These are phyloP conservation scores for Fonsecaea monophora DNA, from an alignment of 2,329 filamentous ascomycete species.

Conservation along the genomic window DNA sequence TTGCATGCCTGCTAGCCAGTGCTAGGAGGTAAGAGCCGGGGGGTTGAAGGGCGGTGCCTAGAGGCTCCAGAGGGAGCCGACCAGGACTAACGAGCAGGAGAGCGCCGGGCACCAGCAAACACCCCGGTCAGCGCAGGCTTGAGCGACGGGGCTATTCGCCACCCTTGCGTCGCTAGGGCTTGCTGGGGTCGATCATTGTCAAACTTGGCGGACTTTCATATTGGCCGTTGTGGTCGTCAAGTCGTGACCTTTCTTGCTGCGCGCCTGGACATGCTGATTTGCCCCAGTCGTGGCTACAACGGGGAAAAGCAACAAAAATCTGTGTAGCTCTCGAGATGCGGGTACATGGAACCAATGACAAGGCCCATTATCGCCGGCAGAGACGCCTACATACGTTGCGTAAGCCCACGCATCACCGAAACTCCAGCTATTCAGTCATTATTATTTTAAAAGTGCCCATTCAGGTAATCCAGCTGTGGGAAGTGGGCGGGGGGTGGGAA, in stretches of 20 bases:
- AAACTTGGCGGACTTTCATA: neutral
- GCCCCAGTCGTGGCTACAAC: constrained; percentile 16
- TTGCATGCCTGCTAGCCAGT: constrained; percentile 6
- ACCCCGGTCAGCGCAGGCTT: neutral
- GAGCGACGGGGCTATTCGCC: neutral
- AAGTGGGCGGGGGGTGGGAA: neutral
- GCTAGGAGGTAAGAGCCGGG: neutral
- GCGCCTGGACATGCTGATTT: constrained; percentile 17
- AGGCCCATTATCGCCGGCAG: neutral
- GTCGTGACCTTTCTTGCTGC: neutral
- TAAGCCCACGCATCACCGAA: constrained; percentile 20
- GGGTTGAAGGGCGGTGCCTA: neutral
- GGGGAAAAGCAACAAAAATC: constrained; percentile 12
- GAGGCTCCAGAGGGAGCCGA: neutral
- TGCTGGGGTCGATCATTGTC: constrained; percentile 8
- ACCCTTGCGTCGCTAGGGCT: neutral
- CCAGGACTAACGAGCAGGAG: constrained; percentile 1
- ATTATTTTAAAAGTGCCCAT: constrained; percentile 4
- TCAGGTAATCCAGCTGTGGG: neutral
- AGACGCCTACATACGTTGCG: constrained; percentile 11
- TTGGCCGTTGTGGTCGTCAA: neutral
- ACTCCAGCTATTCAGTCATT: constrained; percentile 10
- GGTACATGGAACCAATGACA: constrained; percentile 5
- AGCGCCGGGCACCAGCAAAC: neutral
- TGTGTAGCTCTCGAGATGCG: constrained; percentile 20